Conservation (phyloP, 2,329 filamentous ascomycete species). For the Pezicula neosporulosa region DNA sequence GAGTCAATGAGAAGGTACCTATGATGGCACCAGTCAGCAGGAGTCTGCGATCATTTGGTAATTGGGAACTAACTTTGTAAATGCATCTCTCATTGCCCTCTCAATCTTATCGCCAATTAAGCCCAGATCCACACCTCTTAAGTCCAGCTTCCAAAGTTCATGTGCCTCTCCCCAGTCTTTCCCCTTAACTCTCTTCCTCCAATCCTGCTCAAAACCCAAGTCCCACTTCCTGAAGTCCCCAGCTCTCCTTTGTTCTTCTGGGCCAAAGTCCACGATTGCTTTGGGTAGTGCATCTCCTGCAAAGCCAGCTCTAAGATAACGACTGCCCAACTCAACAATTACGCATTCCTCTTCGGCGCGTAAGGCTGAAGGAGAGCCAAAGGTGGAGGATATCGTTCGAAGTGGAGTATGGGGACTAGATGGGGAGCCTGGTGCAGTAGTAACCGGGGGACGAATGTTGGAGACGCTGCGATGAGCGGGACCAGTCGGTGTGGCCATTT, state of each 20-base stretch:
- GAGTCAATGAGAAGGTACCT: slow-evolving; percentile 69
- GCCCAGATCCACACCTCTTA: slow-evolving; percentile 70
- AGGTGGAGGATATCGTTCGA: slow-evolving; percentile 48
- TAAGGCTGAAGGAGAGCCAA: slow-evolving; percentile 57
- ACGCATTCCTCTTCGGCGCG: slow-evolving; percentile 80
- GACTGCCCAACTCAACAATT: slow-evolving; percentile 78
- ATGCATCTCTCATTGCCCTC: slow-evolving; percentile 73
- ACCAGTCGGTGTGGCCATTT: slow-evolving; percentile 24
- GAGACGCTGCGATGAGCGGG: slow-evolving; percentile 57
- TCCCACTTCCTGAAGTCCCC: slow-evolving; percentile 79
- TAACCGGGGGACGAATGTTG: slow-evolving; percentile 42
- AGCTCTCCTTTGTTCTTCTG: slow-evolving; percentile 70
- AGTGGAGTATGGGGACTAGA: slow-evolving; percentile 58
- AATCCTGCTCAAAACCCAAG: slow-evolving; percentile 45
- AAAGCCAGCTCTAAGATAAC: slow-evolving; percentile 78
- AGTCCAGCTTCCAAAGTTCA: slow-evolving; percentile 77
- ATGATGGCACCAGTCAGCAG: slow-evolving; percentile 8
- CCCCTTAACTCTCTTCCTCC: slow-evolving; percentile 41
- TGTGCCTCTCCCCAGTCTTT: slow-evolving; percentile 59
- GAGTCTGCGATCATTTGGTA: slow-evolving; percentile 21
- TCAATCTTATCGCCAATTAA: slow-evolving; percentile 86
- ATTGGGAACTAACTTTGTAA: slow-evolving; percentile 66
- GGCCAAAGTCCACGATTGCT: slow-evolving; percentile 64
- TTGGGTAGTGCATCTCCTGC: slow-evolving; percentile 81
- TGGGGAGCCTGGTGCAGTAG: slow-evolving; percentile 23